Evolutionary conservation across 345 rosid species (phyloP).

Genomic region (Lepidium aucheri): DNA sequence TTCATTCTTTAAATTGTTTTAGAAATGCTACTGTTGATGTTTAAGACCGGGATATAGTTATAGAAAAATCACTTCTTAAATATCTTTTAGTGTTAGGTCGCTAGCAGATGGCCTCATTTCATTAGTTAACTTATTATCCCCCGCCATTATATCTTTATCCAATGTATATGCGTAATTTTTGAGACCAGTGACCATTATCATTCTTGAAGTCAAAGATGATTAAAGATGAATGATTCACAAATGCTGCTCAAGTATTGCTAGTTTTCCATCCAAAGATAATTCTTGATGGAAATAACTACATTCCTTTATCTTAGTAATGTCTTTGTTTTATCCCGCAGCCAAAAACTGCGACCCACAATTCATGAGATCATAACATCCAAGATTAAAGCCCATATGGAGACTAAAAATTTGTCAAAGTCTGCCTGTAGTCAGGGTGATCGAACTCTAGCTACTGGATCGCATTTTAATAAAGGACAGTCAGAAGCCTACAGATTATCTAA

Average conservation of each 20-base stretch:
- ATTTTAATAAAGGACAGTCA: constrained; percentile 54
- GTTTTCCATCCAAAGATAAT: constrained; percentile 1
- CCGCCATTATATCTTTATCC: constrained; percentile 7
- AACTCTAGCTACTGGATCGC: constrained; percentile 37
- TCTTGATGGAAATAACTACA: background rate
- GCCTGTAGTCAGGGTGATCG: constrained; percentile 40
- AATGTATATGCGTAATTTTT: background rate
- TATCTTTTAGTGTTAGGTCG: constrained; percentile 6
- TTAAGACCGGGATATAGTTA: background rate
- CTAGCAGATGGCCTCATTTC: constrained; percentile 1
- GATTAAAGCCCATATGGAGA: constrained; percentile 68
- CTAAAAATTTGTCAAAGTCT: constrained; percentile 57
- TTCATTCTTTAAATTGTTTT: constrained; percentile 8
- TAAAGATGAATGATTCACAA: background rate
- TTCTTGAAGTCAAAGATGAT: constrained; percentile 7
- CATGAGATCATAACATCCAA: constrained; percentile 88
- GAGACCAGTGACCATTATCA: background rate
- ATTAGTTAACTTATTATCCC: constrained; percentile 6
- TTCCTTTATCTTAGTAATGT: constrained; percentile 3
- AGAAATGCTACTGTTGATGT: background rate
- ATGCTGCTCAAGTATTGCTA: constrained; percentile 13
- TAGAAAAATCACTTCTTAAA: background rate
- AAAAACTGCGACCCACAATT: constrained; percentile 83
- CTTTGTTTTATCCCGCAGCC: constrained; percentile 51
- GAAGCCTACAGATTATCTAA: constrained; percentile 58